Percentiles rank a stretch among this genome's conserved stretches.
These are phyloP conservation scores for Adiantum capillusveneris DNA, from an alignment of 75 land plant species.

Conservation along the genomic window DNA sequence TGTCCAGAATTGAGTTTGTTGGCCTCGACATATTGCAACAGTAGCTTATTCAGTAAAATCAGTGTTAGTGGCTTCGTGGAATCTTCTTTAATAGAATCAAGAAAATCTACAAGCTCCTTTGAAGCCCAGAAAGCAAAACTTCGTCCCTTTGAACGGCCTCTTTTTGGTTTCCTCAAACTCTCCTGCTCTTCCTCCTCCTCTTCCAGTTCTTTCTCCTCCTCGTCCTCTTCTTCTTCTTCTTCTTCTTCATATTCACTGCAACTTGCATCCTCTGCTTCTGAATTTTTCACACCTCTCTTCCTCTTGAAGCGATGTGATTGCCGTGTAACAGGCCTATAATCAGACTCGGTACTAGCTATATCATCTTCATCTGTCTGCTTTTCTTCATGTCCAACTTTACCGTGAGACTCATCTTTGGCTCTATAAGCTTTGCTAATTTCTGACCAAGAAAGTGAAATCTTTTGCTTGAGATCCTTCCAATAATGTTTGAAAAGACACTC, in stretches of 20 bases:
- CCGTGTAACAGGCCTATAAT: not conserved
- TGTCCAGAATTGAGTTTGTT: conserved; percentile 78
- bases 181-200: conserved; percentile 13
- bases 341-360: too few relatives aligned
- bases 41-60: conserved; percentile 57
- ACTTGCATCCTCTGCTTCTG: conserved; percentile 12
- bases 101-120: conserved; percentile 72
- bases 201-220: conserved; percentile 1
- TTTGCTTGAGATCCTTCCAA: conserved; percentile 45
- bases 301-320: conserved; percentile 11
- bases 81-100: conserved; percentile 69
- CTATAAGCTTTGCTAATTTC: conserved; percentile 31
- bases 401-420: conserved; percentile 10
- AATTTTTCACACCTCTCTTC: conserved; percentile 22
- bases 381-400: not conserved
- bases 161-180: conserved; percentile 5
- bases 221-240: conserved; percentile 10
- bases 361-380: not conserved
- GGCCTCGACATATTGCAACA: conserved; percentile 69
- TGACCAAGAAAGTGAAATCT: conserved; percentile 27
- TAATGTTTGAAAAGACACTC: conserved; percentile 70
- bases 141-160: conserved; percentile 13
- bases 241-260: conserved; percentile 10
- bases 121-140: conserved; percentile 77
- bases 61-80: conserved; percentile 41